Base-by-base conservation (phyloP, 129 eudicot species). In the Artemisia tridentata region DNA sequence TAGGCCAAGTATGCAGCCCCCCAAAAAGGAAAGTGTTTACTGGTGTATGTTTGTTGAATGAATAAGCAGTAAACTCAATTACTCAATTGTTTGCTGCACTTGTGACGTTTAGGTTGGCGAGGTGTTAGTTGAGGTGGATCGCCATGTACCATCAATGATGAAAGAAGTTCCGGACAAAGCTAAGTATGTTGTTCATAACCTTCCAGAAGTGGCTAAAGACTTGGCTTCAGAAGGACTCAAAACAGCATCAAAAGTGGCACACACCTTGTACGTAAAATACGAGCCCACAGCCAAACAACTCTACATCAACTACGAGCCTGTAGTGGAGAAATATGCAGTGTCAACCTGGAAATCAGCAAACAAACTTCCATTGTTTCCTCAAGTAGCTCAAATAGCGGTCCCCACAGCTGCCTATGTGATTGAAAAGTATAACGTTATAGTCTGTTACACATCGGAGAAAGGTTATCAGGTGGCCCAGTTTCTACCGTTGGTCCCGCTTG, bases 261-360 rank as follows among this genome's bases (percentile, higher is more conserved):
- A 82, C 9, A 66, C 75, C 1, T 61, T 86, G 23, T 92, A 88
- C 69, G 17, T 56, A 0, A 75, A 80, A 82, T 86, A 85, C 75
- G 83, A 86, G 84, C 96, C 95, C 0, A 57, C 86, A 2, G 95
- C 89, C 12, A 87, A 81, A 65, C 89, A 84, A 52, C 74, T 87
- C 12, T 86, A 89, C 78, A n/a, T 18, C 21, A 85, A 79, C 80
- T 92, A 89, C 72, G 98, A 92, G 84, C 98, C 96, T 0, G 80
- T 87, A 11, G 95, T 85, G 3, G 92, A 86, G 78, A 83, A 81
- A 21, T 89, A 89, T 48, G 96, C 96, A 0, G 85, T 87, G 23
- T 66, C 74, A 46, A 81, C 92, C 34, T 92, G 98, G 98, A 71
- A 84, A 13, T 63, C 79, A 11, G 45, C 87, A 20, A 85, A 89